Evolutionary conservation across 2,329 filamentous ascomycete species (phyloP), one percentile per base, ranked within the genome.

Genomic region (Eutypella sp.): DNA sequence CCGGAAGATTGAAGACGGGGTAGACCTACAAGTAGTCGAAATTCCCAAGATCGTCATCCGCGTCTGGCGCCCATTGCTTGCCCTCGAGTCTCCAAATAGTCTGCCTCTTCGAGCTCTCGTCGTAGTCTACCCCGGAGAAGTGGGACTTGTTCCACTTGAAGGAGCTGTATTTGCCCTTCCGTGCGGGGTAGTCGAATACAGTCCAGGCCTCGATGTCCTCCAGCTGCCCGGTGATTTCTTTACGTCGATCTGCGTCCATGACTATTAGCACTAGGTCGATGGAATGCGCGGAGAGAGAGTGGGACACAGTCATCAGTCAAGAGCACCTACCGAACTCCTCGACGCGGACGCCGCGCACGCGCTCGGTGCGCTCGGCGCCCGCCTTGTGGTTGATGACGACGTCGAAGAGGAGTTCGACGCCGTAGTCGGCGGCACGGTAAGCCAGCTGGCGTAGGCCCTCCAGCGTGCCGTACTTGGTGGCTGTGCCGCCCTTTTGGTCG

Each of bases 371-470:
- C 58, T 88, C 84, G 8, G 82, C 84, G 3, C 76, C 84, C 2
- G 83, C 82, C 60, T 85, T 87, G 59, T 88, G 84, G 56, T 87
- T 88, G 33, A 88, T 66, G 4, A 89, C 82, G 2, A 82, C 79
- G 61, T 88, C 85, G 74, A 82, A 87, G 52, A 85, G 74, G 1
- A 87, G 56, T 0, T 74, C 73, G 8, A 87, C 68, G 0, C 74
- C 77, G 20, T 73, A 52, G 27, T 73, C 66, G 39, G 74, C 68
- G 0, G 81, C 81, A 10, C 67, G 62, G 16, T 69, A 61, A 2
- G 69, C 64, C 40, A 88, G 60, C n/a, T 70, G 66, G 2, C 75
- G 53, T n/a, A 88, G 65, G 45, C 87, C 82, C 40, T 78, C 72
- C 57, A 79, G 80, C 2, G 70, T 67, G 2, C 84, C 85, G 82